Evolutionary conservation across 108 stramenopile genomes (phyloP), one percentile per base, ranked within the genome.

Genomic region (Bacterosira constricta): DNA sequence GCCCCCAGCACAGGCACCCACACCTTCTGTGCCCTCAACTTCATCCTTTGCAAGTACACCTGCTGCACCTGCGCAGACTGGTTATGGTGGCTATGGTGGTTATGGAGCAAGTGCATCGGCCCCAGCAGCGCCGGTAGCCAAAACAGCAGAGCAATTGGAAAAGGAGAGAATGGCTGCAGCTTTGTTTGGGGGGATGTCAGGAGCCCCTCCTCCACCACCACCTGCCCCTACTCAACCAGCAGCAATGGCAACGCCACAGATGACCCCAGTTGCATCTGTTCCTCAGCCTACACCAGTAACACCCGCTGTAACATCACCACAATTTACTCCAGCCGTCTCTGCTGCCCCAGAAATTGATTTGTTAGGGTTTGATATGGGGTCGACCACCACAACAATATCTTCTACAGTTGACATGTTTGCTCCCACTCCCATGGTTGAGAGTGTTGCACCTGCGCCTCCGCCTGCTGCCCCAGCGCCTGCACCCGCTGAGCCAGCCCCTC

Each of bases 111-210:
- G 53, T 12, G 73, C 89, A 34, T 44, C 89, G 13, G 77, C 88
- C 25, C 63, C 80, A 8, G 47, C 75, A 27, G 58, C 57, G 26
- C 71, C 74, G n/a, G 57, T 54, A 2, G 61, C 67, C 23, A 90
- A 94, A 69, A 84, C 93, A 17, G 79, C 81, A 7, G 95, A 94
- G 63, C 93, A 94, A 44, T 66, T 93, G 13, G 95, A 97, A 67
- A 97, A 96, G 69, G 96, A 98, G 82, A 83, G 89, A 53, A 88
- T 95, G 91, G 98, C 98, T 32, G 94, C 96, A 29, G 92, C 91
- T 31, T 85, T 98, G 44, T 98, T 98, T 75, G 97, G 97, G 46
- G 98, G 98, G 3, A 82, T 92, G 35, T 90, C 88, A 35, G 86
- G 85, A 15, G 49, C 77, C 26, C 62, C 78, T 17, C 81, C 79